Evolutionary conservation across 257 asterid species (phyloP).

Genomic region (Salvia rosmarinus): DNA sequence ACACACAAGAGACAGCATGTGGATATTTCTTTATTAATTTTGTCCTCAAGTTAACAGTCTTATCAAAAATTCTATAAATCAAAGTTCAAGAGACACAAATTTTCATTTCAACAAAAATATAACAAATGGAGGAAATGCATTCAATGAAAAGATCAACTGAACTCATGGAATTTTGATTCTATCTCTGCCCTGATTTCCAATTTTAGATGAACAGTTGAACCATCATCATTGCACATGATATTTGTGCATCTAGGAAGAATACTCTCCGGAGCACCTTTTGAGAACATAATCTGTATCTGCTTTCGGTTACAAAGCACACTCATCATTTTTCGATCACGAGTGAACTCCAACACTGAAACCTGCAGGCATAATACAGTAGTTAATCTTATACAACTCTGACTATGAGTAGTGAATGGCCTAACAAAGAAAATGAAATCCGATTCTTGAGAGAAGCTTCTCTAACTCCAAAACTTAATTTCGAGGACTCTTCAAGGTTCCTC

Average conservation of each 20-base stretch:
- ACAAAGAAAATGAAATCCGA: neutral
- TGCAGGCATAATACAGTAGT: slow-evolving; percentile 42
- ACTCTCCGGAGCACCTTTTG: slow-evolving; percentile 99
- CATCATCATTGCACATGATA: slow-evolving; percentile 89
- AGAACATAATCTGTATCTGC: slow-evolving; percentile 90
- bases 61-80: neutral
- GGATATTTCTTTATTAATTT: neutral
- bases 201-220: slow-evolving; percentile 75
- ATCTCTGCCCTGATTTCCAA: slow-evolving; percentile 77
- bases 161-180: slow-evolving; percentile 83
- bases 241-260: slow-evolving; percentile 85
- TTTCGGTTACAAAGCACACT: slow-evolving; percentile 95
- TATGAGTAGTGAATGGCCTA: neutral
- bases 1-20: slow-evolving; percentile 22
- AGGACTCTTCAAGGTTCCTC: slow-evolving; percentile 17
- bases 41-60: neutral
- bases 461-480: slow-evolving; percentile 15
- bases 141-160: slow-evolving; percentile 17
- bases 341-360: slow-evolving; percentile 91
- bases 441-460: slow-evolving; percentile 22
- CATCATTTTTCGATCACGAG: slow-evolving; percentile 99
- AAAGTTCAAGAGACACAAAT: slow-evolving; percentile 22
- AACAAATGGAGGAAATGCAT: slow-evolving; percentile 17
- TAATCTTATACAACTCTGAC: slow-evolving; percentile 12
- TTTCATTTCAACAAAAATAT: slow-evolving; percentile 16